Base-by-base conservation (phyloP, 257 asterid genomes). In the Fraxinus americana region DNA sequence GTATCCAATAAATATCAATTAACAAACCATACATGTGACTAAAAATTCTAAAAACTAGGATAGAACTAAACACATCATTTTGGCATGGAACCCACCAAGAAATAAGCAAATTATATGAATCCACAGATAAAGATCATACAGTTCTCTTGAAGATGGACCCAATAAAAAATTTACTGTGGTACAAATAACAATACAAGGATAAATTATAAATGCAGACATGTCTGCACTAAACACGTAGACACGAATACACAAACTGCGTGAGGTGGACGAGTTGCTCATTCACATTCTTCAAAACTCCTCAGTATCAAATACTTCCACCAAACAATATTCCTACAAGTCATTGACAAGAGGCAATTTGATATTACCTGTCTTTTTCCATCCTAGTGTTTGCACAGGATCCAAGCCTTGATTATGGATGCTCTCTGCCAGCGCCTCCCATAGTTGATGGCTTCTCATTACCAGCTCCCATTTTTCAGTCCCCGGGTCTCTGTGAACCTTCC, bases 301-400 rank as follows among this genome's bases (percentile, higher is more conserved):
- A 27, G 36, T 27, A 23, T 36, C 17, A 71, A 59, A 76, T 41
- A 35, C 10, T 63, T 71, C 17, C 23, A 66, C 74, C 41, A 14
- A 71, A 25, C 79, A 75, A 50, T 59, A 71, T n/a, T 21, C 82
- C 29, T 38, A 19, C 0, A 63, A 75, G 66, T 63, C 70, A 76
- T 23, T 27, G 73, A 52, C 43, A 32, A 17, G 54, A 45, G 48
- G 76, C 66, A 39, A 80, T 59, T 3, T 35, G 13, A 38, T 4
- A 35, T 19, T 71, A 94, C 99, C 99, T 65, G 99, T 91, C 80
- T 85, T 90, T 89, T 88, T 92, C 99, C 99, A 95, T 7, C 99
- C 99, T 65, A 94, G 91, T 32, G 79, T 81, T 85, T 63, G 86
- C 36, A 87, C 69, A 73, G 98, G 98, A 91, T 92, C 91, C 87